A percentile compares a stretch with the other conserved stretches of the same genome.
Evolutionary conservation across 352 stramenopile species (phyloP).

Genomic region (Proteromonas lacertae): DNA sequence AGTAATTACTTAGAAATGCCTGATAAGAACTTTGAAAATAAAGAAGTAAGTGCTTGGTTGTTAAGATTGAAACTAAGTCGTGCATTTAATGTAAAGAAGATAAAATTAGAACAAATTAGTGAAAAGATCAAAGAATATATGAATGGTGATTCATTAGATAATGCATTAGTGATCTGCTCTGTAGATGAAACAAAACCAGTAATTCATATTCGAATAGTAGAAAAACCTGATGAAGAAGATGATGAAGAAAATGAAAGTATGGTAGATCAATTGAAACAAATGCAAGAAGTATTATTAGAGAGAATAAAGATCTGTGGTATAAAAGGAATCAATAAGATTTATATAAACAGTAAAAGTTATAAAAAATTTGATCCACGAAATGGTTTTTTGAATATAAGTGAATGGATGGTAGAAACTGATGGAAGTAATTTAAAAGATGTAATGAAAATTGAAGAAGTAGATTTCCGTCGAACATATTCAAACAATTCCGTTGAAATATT

Average conservation of each 20-base stretch:
- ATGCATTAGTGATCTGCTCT: too few species aligned
- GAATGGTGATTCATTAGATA: too few species aligned
- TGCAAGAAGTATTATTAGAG: constrained; percentile 83
- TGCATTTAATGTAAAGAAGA: too few species aligned
- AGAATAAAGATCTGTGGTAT: constrained; percentile 82
- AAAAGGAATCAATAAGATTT: constrained; percentile 88
- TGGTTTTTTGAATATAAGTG: constrained; percentile 39
- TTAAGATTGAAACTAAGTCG: too few species aligned
- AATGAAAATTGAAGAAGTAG: constrained; percentile 38
- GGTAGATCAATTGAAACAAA: constrained; percentile 75
- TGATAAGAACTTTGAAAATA: neutral
- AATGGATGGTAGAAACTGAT: constrained; percentile 96
- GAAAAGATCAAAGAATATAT: too few species aligned
- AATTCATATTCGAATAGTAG: too few species aligned
- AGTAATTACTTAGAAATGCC: neutral
- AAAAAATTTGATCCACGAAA: constrained; percentile 24
- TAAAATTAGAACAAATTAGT: too few species aligned
- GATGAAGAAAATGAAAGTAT: constrained; percentile 28
- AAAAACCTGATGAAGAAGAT: constrained; percentile 24
- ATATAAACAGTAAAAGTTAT: constrained; percentile 32
- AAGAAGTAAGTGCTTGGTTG: neutral
- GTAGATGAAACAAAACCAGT: too few species aligned
- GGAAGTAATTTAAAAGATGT: constrained; percentile 89
- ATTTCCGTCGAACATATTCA: constrained; percentile 72
- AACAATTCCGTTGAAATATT: constrained; percentile 99